phyloP scores from a whole-genome alignment of 805 yeast genomes.

The Hanseniaspora hatyaiensis region DNA sequence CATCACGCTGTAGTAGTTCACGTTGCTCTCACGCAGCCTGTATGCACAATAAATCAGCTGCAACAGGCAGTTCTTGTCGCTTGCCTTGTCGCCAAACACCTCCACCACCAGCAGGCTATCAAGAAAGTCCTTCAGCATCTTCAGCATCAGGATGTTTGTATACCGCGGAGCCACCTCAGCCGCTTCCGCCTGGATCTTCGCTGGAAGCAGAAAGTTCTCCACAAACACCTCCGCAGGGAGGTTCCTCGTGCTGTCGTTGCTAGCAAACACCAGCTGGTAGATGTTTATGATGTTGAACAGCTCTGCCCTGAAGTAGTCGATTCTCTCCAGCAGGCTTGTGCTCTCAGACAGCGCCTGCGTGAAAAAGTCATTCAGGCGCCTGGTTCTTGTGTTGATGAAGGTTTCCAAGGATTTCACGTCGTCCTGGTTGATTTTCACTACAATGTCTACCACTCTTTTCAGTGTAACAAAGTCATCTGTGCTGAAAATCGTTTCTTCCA shows the following conservation, averaged over 20 bases:
- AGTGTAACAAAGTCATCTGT: slow-evolving; percentile 24
- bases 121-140: slow-evolving; percentile 27
- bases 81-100: slow-evolving; percentile 27
- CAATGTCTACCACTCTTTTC: slow-evolving; percentile 14
- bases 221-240: slow-evolving; percentile 18
- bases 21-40: slow-evolving; percentile 43
- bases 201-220: slow-evolving; percentile 3
- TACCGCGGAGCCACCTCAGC: slow-evolving; percentile 23
- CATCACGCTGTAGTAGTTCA: slow-evolving; percentile 27
- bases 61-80: slow-evolving; percentile 59
- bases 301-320: slow-evolving; percentile 75
- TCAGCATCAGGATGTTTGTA: slow-evolving; percentile 23
- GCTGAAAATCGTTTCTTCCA: slow-evolving; percentile 58
- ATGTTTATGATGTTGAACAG: slow-evolving; percentile 25
- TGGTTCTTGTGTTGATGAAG: slow-evolving; percentile 50
- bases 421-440: slow-evolving; percentile 34
- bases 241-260: slow-evolving; percentile 12
- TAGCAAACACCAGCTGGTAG: slow-evolving; percentile 21
- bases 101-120: slow-evolving; percentile 25
- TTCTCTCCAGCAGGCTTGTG: slow-evolving; percentile 48
- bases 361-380: slow-evolving; percentile 20
- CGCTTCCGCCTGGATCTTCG: slow-evolving; percentile 9
- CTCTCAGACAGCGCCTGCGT: slow-evolving; percentile 23
- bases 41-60: slow-evolving; percentile 86
- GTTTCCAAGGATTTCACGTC: slow-evolving; percentile 61